Evolutionary conservation across 768 basidiomycete genomes (phyloP), one percentile per base, ranked within the genome.

Genomic region (Coprinopsis marcescibilis): DNA sequence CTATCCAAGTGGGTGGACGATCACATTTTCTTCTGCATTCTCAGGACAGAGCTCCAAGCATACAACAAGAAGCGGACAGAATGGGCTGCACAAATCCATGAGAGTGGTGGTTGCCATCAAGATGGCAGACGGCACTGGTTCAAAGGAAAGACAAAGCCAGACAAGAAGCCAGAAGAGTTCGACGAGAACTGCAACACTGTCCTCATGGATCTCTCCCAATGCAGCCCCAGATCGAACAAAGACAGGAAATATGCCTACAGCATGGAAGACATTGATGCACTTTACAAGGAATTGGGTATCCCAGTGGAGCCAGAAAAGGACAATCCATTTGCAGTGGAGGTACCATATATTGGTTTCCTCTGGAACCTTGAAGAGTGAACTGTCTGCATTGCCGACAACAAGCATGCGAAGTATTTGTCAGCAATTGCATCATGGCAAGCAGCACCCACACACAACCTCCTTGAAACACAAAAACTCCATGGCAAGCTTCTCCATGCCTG

Each of bases 401-500:
- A 52, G 33, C 48, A 43, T 17, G 34, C 17, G 15, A 63, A 63
- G 35, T 63, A 63, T 21, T 23, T 55, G 0, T n/a, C n/a, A 1
- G 60, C 64, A 3, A 61, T 66, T 10, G 3, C 34, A 0, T 43
- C 51, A 14, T 68, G 64, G 65, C 13, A 30, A 4, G 2, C 12
- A 1, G 14, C 25, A 1, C 2, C 36, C 0, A 53, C 52, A 1
- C 70, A 70, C 46, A 50, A 46, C 20, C 56, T 65, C 8, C 44
- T 59, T 1, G 59, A 72, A 4, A 57, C 65, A 6, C 47, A 63
- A 13, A 60, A 57, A 15, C 55, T 73, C 0, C 57, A 68, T 39
- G 64, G 71, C 0, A 71, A 72, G 38, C 57, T 72, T 0, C 44
- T 65, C 0, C 72, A 73, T 21, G 45, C 61, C 0, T 53, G 48